These are phyloP conservation scores for Melaleuca quinquenervia DNA, from an alignment of 345 rosid genomes.

Conservation along the genomic window DNA sequence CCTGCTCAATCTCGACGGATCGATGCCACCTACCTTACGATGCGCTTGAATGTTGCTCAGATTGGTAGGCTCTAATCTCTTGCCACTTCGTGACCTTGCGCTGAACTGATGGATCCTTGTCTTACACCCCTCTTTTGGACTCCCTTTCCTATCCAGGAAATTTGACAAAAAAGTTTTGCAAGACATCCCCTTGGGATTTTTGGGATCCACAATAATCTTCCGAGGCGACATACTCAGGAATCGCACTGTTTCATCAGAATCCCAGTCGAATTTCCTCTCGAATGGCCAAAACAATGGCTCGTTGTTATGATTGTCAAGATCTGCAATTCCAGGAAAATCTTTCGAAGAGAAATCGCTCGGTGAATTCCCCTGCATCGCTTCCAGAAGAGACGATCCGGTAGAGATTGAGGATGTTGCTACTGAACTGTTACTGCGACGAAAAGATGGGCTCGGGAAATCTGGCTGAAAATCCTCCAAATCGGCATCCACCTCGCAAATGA, in stretches of 20 bases:
- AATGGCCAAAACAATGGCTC: constrained; percentile 11
- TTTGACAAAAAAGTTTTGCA: not conserved
- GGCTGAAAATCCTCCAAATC: not conserved
- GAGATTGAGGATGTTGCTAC: not conserved
- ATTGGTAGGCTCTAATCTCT: not conserved
- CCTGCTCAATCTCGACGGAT: not conserved
- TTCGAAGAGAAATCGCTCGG: not conserved
- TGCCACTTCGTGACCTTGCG: not conserved
- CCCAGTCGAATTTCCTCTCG: not conserved
- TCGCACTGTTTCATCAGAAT: not conserved
- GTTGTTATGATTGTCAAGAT: not conserved
- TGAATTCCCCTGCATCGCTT: not conserved
- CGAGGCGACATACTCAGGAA: constrained; percentile 2
- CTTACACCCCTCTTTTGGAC: not conserved
- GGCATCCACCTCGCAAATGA: not conserved
- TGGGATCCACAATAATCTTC: not conserved
- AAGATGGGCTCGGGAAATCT: not conserved
- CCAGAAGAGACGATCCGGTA: not conserved
- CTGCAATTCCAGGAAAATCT: not conserved
- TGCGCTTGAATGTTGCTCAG: not conserved
- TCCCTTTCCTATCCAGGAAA: not conserved
- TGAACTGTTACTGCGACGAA: not conserved
- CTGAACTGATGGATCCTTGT: not conserved
- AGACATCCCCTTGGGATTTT: not conserved
- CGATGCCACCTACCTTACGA: not conserved